A percentile compares a stretch with the other conserved stretches of the same genome.
These are phyloP conservation scores for Thamnidium elegans DNA, from an alignment of 192 early-diverging fungal genomes.

Conservation along the genomic window DNA sequence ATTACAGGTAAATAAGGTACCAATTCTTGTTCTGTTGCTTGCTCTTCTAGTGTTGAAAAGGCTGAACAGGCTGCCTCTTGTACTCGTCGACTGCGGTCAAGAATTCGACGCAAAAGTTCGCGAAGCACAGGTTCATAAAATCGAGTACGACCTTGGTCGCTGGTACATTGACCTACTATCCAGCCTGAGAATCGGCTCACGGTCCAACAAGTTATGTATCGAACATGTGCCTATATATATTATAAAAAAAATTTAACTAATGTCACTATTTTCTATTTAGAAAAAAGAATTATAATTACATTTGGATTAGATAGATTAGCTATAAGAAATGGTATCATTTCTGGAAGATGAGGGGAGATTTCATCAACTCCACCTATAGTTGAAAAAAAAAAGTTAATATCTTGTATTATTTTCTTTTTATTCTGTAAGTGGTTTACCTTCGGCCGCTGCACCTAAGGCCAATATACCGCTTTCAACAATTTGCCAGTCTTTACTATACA, in stretches of 20 bases:
- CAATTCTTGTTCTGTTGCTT: constrained; percentile 70
- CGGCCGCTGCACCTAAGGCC: constrained; percentile 96
- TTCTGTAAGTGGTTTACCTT: constrained; percentile 52
- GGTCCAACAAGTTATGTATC: constrained; percentile 98
- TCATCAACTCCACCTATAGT: constrained; percentile 61
- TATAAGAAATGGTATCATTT: constrained; percentile 81
- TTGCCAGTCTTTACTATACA: constrained; percentile 85
- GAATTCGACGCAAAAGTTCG: constrained; percentile 67
- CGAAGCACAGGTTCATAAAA: constrained; percentile 87
- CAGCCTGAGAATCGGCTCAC: constrained; percentile 74
- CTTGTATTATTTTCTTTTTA: too few species aligned
- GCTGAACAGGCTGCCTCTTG: constrained; percentile 97
- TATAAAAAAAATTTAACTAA: neutral
- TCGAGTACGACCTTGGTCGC: constrained; percentile 27
- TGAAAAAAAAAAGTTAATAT: neutral
- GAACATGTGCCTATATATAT: constrained; percentile 70
- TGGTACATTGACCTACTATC: constrained; percentile 20
- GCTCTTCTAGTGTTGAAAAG: constrained; percentile 93
- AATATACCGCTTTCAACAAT: constrained; percentile 90
- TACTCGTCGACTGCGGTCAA: constrained; percentile 95
- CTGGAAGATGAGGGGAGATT: constrained; percentile 83
- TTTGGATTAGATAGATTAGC: constrained; percentile 72
- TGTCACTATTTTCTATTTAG: neutral
- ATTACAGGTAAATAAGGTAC: constrained; percentile 87
- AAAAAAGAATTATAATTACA: constrained; percentile 24